Conservation (phyloP, 345 rosid species). For the Pugionium cornutum region DNA sequence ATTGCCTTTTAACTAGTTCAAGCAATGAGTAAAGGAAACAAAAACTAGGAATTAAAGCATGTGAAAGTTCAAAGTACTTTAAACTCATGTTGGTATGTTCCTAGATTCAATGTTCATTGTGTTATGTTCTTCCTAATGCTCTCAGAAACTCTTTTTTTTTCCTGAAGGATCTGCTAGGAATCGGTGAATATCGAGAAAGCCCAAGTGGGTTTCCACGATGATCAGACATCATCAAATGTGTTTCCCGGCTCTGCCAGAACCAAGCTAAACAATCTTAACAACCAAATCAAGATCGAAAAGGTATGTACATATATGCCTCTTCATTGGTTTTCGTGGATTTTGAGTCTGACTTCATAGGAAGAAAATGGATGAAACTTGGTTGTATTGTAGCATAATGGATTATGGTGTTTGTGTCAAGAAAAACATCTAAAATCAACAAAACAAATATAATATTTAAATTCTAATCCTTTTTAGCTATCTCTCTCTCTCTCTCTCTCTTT, state of each 20-base stretch:
- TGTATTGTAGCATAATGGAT: neutral
- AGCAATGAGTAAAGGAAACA: neutral
- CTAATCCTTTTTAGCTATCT: neutral
- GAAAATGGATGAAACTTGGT: constrained; percentile 10
- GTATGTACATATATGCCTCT: constrained; percentile 12
- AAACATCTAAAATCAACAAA: neutral
- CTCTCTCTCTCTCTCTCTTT: neutral
- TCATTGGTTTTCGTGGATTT: constrained; percentile 19
- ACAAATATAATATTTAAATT: neutral
- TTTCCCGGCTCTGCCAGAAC: constrained; percentile 23
- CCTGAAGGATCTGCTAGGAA: constrained; percentile 75
- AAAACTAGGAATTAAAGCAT: neutral
- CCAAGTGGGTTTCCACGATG: constrained; percentile 47
- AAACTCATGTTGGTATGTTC: neutral
- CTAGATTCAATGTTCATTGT: neutral
- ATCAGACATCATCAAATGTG: constrained; percentile 26
- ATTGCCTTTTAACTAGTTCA: neutral
- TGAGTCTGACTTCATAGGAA: neutral
- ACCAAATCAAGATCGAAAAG: constrained; percentile 17
- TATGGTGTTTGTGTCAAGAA: constrained; percentile 7
- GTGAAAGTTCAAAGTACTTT: neutral
- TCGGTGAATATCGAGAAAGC: constrained; percentile 70
- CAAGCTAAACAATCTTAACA: constrained; percentile 27
- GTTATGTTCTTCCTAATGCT: constrained; percentile 10
- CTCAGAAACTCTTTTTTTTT: neutral